Base-by-base conservation (phyloP, 352 stramenopile species). In the Discostella stelligera region DNA sequence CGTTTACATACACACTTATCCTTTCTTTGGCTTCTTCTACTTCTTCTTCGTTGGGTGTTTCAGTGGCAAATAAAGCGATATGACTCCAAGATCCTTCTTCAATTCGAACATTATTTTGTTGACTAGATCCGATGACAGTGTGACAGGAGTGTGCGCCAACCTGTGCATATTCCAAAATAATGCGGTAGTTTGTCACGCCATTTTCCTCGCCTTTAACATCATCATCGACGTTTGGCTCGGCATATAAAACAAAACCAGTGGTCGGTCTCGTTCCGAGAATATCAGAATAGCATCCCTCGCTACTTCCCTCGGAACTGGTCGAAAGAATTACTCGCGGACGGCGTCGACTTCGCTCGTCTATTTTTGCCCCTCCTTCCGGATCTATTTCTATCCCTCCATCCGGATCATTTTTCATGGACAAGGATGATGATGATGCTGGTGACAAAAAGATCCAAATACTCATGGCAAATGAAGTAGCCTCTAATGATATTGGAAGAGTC, bases 371-470 rank as follows among this genome's bases (percentile, higher is more conserved):
- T 32, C 27, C 27, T 6, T 32, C 27, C 27, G 27, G 5, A 32
- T 32, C 27, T n/a, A n/a, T 5, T 32, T 32, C 27, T 32, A 32
- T 5, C 27, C 27, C 27, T 32, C 27, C 27, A 32, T 32, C 27
- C 27, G 27, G 5, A 32, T 32, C 27, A 32, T 32, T 32, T 32
- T 32, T 32, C 5, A 32, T 5, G 5, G 27, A 32, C 16, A 27
- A 2, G 52, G 27, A 32, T 62, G 30, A 16, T 44, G 62, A 66
- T 30, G 50, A 11, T 44, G 62, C 61, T 30, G 50, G 5, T 44
- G 73, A 71, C 46, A 80, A 30, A 52, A 69, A 54, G 49, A 80
- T 41, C 73, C 73, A 80, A 46, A 80, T 32, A 46, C 73, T 80
- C 14, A 80, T 23, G 10, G 68, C 73, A 68, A 80, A 80, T 16